Percentiles rank a stretch among this genome's conserved stretches.
Conservation (phyloP, 306 rosid species). For the Crataegus laevigata region DNA sequence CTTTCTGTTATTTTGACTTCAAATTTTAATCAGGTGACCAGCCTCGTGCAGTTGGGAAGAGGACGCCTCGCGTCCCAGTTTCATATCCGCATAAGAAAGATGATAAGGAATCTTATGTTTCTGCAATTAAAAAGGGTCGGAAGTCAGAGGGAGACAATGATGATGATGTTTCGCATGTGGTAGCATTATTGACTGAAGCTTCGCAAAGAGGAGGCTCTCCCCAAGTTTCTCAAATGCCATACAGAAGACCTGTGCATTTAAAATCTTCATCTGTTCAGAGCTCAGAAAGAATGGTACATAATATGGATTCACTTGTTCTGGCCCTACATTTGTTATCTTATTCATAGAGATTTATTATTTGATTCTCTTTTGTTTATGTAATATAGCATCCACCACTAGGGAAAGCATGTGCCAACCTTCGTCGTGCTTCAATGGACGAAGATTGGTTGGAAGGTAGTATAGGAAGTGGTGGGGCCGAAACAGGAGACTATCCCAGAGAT, state of each 20-base stretch:
- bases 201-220: slow-evolving; percentile 64
- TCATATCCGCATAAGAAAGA: slow-evolving; percentile 40
- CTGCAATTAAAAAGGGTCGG: slow-evolving; percentile 34
- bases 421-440: slow-evolving; percentile 35
- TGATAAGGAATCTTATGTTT: slow-evolving; percentile 29
- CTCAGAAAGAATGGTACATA: slow-evolving; percentile 43
- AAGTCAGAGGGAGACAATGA: slow-evolving; percentile 45
- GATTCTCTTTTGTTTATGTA: slow-evolving; percentile 17
- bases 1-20: slow-evolving; percentile 14
- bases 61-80: slow-evolving; percentile 75
- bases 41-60: slow-evolving; percentile 76
- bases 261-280: slow-evolving; percentile 39
- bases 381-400: slow-evolving; percentile 37
- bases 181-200: slow-evolving; percentile 60
- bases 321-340: slow-evolving; percentile 9
- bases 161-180: slow-evolving; percentile 50
- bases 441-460: slow-evolving; percentile 59
- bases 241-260: slow-evolving; percentile 30
- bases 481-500: slow-evolving; percentile 58
- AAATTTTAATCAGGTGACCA: slow-evolving; percentile 39
- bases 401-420: slow-evolving; percentile 35
- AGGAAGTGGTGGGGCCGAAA: slow-evolving; percentile 66
- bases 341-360: background rate
- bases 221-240: slow-evolving; percentile 37
- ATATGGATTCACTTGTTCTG: background rate